Percentiles rank a stretch among this genome's conserved stretches.
Conservation (phyloP, 257 asterid species). For the Gynochthodes officinalis region DNA sequence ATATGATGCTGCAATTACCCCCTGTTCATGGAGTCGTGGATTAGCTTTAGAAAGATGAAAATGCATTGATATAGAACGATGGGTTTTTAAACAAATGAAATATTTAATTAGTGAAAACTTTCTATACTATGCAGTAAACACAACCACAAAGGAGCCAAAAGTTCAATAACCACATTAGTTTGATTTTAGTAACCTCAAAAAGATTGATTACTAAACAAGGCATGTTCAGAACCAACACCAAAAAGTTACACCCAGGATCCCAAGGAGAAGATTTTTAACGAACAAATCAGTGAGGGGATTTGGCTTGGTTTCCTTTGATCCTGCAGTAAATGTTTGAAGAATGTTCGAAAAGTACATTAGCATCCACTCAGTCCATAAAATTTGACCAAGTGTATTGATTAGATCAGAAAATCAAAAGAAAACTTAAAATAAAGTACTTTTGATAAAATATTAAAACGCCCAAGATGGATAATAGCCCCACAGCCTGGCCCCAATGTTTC, state of each 20-base stretch:
- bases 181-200: background rate
- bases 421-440: background rate
- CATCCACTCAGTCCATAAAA: background rate
- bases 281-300: background rate
- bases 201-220: background rate
- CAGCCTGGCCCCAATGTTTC: background rate
- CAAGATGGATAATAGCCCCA: background rate
- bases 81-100: background rate
- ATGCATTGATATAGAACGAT: background rate
- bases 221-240: background rate
- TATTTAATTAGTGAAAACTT: background rate
- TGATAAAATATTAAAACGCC: background rate
- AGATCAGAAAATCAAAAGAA: background rate
- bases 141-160: background rate
- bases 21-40: constrained; percentile 41
- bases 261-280: background rate
- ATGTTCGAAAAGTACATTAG: background rate
- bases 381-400: background rate
- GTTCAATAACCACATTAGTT: background rate
- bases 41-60: constrained; percentile 10
- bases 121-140: background rate
- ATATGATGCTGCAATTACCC: constrained; percentile 47
- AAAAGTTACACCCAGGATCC: background rate
- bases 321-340: background rate
- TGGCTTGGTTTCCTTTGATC: background rate